Evolutionary conservation across 192 early-diverging fungal genomes (phyloP).

Genomic region (Coemansia sp.): DNA sequence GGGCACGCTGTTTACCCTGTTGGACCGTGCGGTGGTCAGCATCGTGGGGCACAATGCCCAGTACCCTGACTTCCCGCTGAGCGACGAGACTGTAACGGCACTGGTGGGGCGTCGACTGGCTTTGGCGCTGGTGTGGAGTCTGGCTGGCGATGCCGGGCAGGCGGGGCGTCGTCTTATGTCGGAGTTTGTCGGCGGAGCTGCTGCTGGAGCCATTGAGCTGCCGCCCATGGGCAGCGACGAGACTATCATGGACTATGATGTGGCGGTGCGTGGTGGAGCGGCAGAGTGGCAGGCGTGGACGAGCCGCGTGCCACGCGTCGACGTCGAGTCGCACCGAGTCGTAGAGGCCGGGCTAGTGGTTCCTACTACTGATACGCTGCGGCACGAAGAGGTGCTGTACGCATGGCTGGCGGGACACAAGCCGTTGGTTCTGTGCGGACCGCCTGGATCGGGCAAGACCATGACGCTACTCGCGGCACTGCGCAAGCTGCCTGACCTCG

Average conservation of each 20-base stretch:
- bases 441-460: conserved; percentile 99
- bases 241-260: conserved; percentile 90
- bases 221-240: conserved; percentile 12
- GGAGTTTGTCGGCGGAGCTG: conserved; percentile 76
- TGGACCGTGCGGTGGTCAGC: conserved; percentile 84
- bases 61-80: conserved; percentile 95
- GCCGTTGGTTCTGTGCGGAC: conserved; percentile 96
- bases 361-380: conserved; percentile 96
- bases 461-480: conserved; percentile 98
- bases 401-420: conserved; percentile 96
- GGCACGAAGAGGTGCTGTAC: conserved; percentile 95
- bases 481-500: conserved; percentile 91
- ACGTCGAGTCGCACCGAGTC: conserved; percentile 94
- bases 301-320: conserved; percentile 85
- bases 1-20: conserved; percentile 85
- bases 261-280: conserved; percentile 59
- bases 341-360: conserved; percentile 92
- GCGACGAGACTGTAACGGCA: conserved; percentile 69
- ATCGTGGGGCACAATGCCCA: conserved; percentile 89
- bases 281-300: conserved; percentile 95
- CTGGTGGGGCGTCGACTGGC: conserved; percentile 86
- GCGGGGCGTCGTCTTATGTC: conserved; percentile 74
- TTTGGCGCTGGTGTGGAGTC: conserved; percentile 90
- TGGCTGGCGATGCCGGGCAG: conserved; percentile 85
- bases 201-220: conserved; percentile 64